These are phyloP conservation scores for Wallacemonas sp. DNA, from an alignment of 208 protist genomes.

Conservation along the genomic window DNA sequence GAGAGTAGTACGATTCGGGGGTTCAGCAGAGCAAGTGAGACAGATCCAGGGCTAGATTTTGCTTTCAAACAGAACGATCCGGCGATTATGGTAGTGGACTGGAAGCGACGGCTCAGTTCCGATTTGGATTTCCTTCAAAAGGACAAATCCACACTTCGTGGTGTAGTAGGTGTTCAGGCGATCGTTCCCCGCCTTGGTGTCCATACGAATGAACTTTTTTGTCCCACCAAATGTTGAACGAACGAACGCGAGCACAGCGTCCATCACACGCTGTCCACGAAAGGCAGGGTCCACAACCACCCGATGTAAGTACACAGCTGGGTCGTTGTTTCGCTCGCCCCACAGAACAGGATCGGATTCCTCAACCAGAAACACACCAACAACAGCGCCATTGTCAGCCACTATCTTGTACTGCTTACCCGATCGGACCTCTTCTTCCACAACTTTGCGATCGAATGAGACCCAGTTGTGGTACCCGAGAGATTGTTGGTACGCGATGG, in stretches of 20 bases:
- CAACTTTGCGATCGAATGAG: constrained; percentile 4
- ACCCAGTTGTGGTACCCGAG: constrained; percentile 16
- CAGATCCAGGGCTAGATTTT: constrained; percentile 17
- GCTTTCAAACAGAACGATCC: constrained; percentile 17
- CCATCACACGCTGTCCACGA: not conserved
- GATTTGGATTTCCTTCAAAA: constrained; percentile 4
- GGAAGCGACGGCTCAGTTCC: not conserved
- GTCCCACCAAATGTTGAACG: not conserved
- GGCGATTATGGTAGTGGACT: constrained; percentile 10
- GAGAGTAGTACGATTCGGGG: no score
- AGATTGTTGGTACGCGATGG: constrained; percentile 12
- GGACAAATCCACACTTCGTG: constrained; percentile 12
- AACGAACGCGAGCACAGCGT: constrained; percentile 4
- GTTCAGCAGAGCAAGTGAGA: no score
- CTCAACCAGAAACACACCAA: constrained; percentile 20
- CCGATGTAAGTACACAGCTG: constrained; percentile 17
- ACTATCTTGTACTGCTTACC: constrained; percentile 21
- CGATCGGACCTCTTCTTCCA: constrained; percentile 9
- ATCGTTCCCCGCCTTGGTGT: constrained; percentile 22
- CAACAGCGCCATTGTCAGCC: not conserved
- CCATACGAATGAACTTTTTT: constrained; percentile 23
- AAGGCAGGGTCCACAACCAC: constrained; percentile 1
- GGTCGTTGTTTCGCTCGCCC: constrained; percentile 12
- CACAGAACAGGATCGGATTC: constrained; percentile 18
- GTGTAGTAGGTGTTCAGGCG: constrained; percentile 18